phyloP scores from a whole-genome alignment of 2,329 filamentous ascomycete species.

The Thelonectria discophora region DNA sequence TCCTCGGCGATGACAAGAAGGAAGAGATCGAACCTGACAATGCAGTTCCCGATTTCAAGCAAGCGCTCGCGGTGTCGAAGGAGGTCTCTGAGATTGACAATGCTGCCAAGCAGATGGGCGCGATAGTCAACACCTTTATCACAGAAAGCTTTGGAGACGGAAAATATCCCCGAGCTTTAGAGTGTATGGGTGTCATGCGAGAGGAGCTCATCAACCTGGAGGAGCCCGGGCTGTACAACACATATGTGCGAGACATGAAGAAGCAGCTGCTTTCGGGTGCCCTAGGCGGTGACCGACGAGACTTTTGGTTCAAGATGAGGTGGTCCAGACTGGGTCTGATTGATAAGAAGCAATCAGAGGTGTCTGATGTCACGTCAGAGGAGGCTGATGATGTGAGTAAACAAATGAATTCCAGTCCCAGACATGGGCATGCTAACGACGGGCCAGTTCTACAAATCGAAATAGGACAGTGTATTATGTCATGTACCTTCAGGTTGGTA shows the following conservation, averaged over 20 bases:
- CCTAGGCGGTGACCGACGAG: constrained; percentile 78
- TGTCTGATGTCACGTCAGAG: constrained; percentile 72
- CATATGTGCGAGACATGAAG: constrained; percentile 77
- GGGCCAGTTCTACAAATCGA: constrained; percentile 50
- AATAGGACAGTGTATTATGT: constrained; percentile 32
- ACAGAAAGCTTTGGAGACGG: constrained; percentile 77
- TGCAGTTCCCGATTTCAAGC: constrained; percentile 90
- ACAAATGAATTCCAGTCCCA: not conserved
- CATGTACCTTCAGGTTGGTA: constrained; percentile 12
- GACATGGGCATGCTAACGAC: constrained; percentile 37
- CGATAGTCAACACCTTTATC: constrained; percentile 74
- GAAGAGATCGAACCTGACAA: constrained; percentile 69
- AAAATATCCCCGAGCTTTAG: constrained; percentile 77
- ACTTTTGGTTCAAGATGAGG: constrained; percentile 83
- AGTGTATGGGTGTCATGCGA: constrained; percentile 80
- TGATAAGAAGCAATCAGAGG: constrained; percentile 67
- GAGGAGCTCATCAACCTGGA: constrained; percentile 80
- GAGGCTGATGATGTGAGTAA: constrained; percentile 71
- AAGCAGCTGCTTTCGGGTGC: constrained; percentile 72
- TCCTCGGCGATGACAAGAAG: constrained; percentile 69
- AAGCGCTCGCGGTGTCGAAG: constrained; percentile 70
- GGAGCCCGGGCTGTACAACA: constrained; percentile 79
- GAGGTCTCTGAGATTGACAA: constrained; percentile 70
- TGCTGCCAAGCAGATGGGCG: constrained; percentile 77
- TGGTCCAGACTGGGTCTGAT: constrained; percentile 77